Percentiles rank a stretch among this genome's conserved stretches.
These are phyloP conservation scores for Colletotrichum orchidophilum DNA, from an alignment of 2,329 filamentous ascomycete species.

Conservation along the genomic window DNA sequence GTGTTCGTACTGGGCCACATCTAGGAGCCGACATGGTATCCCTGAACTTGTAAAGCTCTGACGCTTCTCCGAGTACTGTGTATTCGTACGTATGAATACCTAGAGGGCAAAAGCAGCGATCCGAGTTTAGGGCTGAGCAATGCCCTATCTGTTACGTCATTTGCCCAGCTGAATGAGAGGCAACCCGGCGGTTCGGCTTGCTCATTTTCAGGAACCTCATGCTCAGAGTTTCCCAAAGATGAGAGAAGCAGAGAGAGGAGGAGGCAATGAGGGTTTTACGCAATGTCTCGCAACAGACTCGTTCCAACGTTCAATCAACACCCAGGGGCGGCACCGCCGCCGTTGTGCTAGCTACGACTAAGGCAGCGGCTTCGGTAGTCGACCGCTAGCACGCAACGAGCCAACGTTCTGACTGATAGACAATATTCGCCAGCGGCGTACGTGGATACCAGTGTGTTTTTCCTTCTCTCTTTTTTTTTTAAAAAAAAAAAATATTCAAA, in stretches of 20 bases:
- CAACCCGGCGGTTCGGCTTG: constrained; percentile 1
- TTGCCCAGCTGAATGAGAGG: constrained; percentile 7
- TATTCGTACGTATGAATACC: background rate
- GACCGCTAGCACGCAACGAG: background rate
- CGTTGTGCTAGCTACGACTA: constrained; percentile 8
- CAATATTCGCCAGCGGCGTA: background rate
- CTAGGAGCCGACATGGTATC: background rate
- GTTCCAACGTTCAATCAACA: background rate
- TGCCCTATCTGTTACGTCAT: constrained; percentile 16
- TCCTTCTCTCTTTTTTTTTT: too few species aligned
- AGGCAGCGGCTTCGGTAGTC: background rate
- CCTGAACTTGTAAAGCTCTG: background rate
- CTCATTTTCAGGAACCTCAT: background rate
- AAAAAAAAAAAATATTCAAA: too few species aligned
- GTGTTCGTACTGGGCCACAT: background rate
- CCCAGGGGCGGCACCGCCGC: background rate
- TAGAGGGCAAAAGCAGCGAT: background rate
- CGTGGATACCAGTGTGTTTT: background rate
- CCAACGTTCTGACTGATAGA: background rate
- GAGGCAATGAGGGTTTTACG: background rate
- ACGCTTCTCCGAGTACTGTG: background rate
- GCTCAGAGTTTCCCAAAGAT: background rate
- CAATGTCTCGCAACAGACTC: background rate
- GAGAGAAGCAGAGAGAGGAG: constrained; percentile 4
- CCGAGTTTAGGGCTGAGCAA: constrained; percentile 29